A percentile compares a stretch with the other conserved stretches of the same genome.
phyloP scores from a whole-genome alignment of 257 asterid species.

The Capsicum rhomboideum region DNA sequence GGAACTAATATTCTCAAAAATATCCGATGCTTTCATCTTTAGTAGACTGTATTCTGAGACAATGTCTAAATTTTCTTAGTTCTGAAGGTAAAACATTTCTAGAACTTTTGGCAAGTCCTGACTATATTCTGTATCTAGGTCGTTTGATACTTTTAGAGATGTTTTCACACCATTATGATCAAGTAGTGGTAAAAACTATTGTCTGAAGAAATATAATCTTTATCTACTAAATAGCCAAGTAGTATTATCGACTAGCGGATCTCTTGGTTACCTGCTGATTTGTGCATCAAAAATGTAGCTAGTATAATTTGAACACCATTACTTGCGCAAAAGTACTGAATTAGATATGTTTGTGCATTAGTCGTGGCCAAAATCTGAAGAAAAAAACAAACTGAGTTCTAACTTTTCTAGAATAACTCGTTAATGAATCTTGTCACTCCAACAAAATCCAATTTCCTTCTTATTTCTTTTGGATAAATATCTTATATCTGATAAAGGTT shows the following conservation, averaged over 20 bases:
- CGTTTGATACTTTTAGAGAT: not conserved
- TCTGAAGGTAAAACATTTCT: not conserved
- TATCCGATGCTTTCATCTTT: too few relatives aligned
- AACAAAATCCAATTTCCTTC: not conserved
- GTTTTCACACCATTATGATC: not conserved
- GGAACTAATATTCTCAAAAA: too few relatives aligned
- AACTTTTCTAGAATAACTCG: not conserved
- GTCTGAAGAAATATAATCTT: not conserved
- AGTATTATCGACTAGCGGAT: not conserved
- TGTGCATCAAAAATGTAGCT: not conserved
- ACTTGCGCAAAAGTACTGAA: not conserved
- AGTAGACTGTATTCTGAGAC: not conserved
- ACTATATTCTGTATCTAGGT: not conserved
- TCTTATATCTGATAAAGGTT: not conserved
- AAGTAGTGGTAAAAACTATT: not conserved
- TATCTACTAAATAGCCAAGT: not conserved
- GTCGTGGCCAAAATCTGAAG: not conserved
- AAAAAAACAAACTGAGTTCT: not conserved
- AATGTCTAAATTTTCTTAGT: too few relatives aligned
- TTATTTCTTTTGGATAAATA: not conserved
- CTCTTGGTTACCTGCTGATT: not conserved
- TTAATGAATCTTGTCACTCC: not conserved
- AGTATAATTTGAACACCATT: not conserved
- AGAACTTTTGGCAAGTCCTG: not conserved
- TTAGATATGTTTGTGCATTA: not conserved